Conservation (phyloP, 345 rosid genomes). For the Euphorbia pulcherrima region DNA sequence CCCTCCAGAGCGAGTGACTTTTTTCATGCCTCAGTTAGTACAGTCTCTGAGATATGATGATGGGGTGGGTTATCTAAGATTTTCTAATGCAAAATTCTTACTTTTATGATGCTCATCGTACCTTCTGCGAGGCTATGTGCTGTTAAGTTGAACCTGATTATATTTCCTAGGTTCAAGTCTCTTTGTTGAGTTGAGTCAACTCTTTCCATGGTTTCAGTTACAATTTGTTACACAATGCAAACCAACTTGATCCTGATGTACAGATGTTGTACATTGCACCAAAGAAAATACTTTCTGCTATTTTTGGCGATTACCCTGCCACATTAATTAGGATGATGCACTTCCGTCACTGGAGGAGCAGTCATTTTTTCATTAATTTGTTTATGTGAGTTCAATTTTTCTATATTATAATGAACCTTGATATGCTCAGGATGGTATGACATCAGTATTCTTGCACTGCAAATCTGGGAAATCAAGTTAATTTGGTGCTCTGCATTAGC, state of each 20-base stretch:
- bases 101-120: neutral
- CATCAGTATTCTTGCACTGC: neutral
- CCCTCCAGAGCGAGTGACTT: constrained; percentile 94
- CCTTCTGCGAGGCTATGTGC: constrained; percentile 5
- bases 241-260: constrained; percentile 7
- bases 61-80: constrained; percentile 45
- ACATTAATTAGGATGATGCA: neutral
- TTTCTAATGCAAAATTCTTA: neutral
- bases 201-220: neutral
- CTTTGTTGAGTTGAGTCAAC: neutral
- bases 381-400: neutral
- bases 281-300: neutral
- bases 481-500: constrained; percentile 11
- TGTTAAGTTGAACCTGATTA: constrained; percentile 6
- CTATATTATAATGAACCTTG: neutral
- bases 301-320: neutral
- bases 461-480: neutral
- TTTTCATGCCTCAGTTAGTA: constrained; percentile 99
- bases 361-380: neutral
- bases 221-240: neutral
- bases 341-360: neutral
- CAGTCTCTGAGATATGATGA: constrained; percentile 92
- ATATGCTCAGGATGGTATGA: neutral
- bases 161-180: neutral
- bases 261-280: constrained; percentile 1